Evolutionary conservation across 108 stramenopile genomes (phyloP), one percentile per base, ranked within the genome.

Genomic region (Bacterosira constricta): DNA sequence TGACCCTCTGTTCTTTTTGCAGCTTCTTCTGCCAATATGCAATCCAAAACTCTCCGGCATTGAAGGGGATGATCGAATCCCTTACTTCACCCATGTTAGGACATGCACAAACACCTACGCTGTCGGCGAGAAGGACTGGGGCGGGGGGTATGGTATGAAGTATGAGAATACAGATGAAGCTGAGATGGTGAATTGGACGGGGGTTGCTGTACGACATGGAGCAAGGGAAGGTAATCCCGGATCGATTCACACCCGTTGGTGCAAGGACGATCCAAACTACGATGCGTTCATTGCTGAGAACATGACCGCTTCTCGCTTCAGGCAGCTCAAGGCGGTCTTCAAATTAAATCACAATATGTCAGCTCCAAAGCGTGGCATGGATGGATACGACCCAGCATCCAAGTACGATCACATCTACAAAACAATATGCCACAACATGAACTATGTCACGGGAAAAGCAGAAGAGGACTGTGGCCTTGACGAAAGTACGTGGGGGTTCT

Each of bases 341-440:
- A 71, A 71, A 34, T 45, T 71, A 5, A 42, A 29, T 27, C 20
- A 26, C 17, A 41, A 41, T 12, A 59, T 44, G 1, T n/a, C 21
- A 3, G 35, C 45, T 8, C 29, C 2, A 23, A 29, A 49, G 27
- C 34, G 49, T 32, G 64, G 49, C 6, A n/a, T 6, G 11, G 64
- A 5, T 35, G 45, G 45, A 7, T 65, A 65, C 17, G 39, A 73
- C 18, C 71, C 62, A 13, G 9, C 41, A 18, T 42, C 15, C 6
- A 73, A 73, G 62, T 63, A 73, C 42, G 62, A 47, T 46, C 31
- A 29, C 13, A 52, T 73, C 26, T 63, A 32, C 29, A n/a, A 53
- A 10, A 29, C 34, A 1, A 3, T 71, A 1, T 15, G 31, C 9
- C 58, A 71, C 59, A 71, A 71, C 54, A 38, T 58, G 54, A 71